These are phyloP conservation scores for Gynandropsis gynandra DNA, from an alignment of 345 rosid species.

Conservation along the genomic window DNA sequence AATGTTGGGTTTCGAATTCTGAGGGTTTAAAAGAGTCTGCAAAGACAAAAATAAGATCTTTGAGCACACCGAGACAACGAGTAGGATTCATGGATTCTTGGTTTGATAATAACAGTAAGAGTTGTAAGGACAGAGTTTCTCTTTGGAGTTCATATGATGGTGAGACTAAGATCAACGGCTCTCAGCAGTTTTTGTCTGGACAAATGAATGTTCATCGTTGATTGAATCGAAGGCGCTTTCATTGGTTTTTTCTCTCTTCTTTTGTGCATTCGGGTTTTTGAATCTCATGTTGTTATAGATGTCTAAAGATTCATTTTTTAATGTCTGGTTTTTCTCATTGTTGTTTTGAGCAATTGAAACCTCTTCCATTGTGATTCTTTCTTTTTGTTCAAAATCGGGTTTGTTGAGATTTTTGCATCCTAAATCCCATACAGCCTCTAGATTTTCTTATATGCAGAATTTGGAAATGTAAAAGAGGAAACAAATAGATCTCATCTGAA, in stretches of 20 bases:
- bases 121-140: slow-evolving; percentile 26
- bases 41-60: slow-evolving; percentile 73
- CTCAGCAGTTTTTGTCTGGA: slow-evolving; percentile 22
- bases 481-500: too few species aligned
- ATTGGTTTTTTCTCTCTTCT: slow-evolving; percentile 7
- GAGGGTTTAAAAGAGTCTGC: slow-evolving; percentile 61
- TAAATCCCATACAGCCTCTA: too few species aligned
- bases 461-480: too few species aligned
- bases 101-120: slow-evolving; percentile 31
- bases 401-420: too few species aligned
- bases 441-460: too few species aligned
- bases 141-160: slow-evolving; percentile 47
- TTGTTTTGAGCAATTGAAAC: slow-evolving; percentile 10
- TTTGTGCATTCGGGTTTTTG: background rate
- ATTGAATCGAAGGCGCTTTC: slow-evolving; percentile 6
- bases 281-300: slow-evolving; percentile 19
- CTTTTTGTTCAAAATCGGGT: slow-evolving; percentile 13
- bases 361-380: slow-evolving; percentile 16
- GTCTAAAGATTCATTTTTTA: slow-evolving; percentile 1
- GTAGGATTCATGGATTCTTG: slow-evolving; percentile 32
- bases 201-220: slow-evolving; percentile 17
- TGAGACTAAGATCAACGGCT: slow-evolving; percentile 29
- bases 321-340: slow-evolving; percentile 19
- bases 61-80: too few species aligned
- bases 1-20: slow-evolving; percentile 37